Evolutionary conservation across 1,284 basidiomycete genomes (phyloP).

Genomic region (Schizophyllum commune): DNA sequence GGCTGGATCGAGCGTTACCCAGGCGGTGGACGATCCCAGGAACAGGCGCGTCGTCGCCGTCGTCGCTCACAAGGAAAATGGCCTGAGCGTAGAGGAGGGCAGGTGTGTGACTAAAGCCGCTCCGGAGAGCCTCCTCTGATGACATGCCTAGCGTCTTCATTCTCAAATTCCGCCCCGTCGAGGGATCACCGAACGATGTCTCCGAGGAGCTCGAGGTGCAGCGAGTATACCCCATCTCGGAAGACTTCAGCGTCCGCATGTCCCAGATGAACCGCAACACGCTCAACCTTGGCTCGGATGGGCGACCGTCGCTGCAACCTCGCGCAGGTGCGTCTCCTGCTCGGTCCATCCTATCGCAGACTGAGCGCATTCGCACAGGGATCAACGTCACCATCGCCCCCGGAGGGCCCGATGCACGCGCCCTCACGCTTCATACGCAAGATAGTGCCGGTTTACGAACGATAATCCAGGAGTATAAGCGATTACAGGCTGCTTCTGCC

Average conservation of each 20-base stretch:
- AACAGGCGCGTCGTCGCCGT: conserved; percentile 23
- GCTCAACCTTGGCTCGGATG: conserved; percentile 16
- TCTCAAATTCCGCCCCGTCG: conserved; percentile 25
- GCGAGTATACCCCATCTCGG: conserved; percentile 41
- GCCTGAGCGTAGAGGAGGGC: conserved; percentile 26
- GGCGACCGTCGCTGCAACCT: conserved; percentile 17
- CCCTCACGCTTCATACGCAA: conserved; percentile 37
- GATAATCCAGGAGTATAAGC: conserved; percentile 41
- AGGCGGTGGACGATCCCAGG: not conserved
- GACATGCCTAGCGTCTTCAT: conserved; percentile 34
- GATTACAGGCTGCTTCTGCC: conserved; percentile 29
- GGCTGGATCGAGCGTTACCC: not conserved
- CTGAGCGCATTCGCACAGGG: conserved; percentile 28
- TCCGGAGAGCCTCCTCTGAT: not conserved
- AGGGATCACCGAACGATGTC: conserved; percentile 12
- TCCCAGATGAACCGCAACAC: conserved; percentile 35
- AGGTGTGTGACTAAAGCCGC: conserved; percentile 20
- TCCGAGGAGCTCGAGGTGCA: conserved; percentile 32
- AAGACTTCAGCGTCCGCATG: conserved; percentile 44
- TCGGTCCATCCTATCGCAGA: not conserved
- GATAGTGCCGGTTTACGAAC: conserved; percentile 37
- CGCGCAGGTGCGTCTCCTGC: conserved; percentile 24
- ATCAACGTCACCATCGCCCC: conserved; percentile 38
- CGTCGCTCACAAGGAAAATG: conserved; percentile 23
- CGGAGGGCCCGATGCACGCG: conserved; percentile 17